Percentiles rank a stretch among this genome's conserved stretches.
phyloP scores from a whole-genome alignment of 257 asterid species.

The Solanum appendiculatum region DNA sequence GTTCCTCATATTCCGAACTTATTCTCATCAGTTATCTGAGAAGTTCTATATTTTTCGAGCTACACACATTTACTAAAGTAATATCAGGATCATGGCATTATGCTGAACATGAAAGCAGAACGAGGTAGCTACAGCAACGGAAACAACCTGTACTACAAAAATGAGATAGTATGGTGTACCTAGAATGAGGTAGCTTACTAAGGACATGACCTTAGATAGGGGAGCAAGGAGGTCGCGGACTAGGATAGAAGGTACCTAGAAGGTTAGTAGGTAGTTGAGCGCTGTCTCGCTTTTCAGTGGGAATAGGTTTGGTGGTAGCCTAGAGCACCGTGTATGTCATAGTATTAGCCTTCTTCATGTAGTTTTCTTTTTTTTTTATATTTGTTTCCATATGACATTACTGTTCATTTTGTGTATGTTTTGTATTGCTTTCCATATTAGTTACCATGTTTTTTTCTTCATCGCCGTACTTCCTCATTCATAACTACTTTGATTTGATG shows the following conservation, averaged over 20 bases:
- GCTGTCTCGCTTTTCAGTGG: background rate
- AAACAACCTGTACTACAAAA: background rate
- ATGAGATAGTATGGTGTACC: background rate
- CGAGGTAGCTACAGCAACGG: background rate
- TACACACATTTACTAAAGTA: background rate
- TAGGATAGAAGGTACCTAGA: too few relatives aligned
- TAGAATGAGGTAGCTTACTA: background rate
- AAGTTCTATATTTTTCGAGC: background rate
- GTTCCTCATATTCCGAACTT: background rate
- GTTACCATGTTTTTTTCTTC: background rate
- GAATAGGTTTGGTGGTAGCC: background rate
- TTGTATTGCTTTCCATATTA: background rate
- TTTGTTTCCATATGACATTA: background rate
- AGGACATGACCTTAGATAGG: background rate
- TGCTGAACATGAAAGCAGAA: background rate
- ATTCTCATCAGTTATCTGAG: background rate
- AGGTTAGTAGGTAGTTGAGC: background rate
- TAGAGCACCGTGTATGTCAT: background rate
- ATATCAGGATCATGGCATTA: background rate
- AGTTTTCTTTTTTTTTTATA: background rate
- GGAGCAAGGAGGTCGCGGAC: background rate
- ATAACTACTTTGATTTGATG: background rate
- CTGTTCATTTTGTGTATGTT: background rate
- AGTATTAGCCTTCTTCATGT: background rate
- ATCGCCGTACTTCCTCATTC: background rate